A percentile compares a stretch with the other conserved stretches of the same genome.
Conservation (phyloP, 805 yeast species). For the Diddensiella caesifluorescens region DNA sequence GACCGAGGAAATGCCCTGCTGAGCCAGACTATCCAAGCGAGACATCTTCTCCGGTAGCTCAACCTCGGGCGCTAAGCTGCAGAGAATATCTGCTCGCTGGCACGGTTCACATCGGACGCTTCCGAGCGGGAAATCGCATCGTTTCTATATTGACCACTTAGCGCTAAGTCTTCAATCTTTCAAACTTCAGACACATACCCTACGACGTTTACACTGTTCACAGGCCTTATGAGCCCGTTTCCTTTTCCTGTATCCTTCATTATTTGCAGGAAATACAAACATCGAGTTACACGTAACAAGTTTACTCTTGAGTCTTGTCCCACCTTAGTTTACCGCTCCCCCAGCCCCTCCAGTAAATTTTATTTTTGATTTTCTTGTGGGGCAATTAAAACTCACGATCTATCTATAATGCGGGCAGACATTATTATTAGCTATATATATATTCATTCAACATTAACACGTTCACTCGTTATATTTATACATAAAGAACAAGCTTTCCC, state of each 20-base stretch:
- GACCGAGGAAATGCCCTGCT: conserved; percentile 5
- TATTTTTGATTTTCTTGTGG: no score
- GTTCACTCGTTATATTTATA: neutral
- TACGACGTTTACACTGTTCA: conserved; percentile 36
- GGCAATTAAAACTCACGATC: no score
- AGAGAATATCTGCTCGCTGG: conserved; percentile 28
- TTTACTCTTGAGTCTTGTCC: no score
- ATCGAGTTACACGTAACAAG: no score
- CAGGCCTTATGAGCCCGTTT: conserved; percentile 41
- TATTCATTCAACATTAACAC: neutral
- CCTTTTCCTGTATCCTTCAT: conserved; percentile 37
- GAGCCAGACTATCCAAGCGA: conserved; percentile 20
- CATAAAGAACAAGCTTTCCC: neutral
- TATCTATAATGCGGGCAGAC: no score
- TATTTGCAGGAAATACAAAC: conserved; percentile 42
- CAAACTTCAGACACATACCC: conserved; percentile 21
- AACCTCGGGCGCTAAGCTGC: conserved; percentile 27
- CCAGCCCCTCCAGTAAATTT: no score
- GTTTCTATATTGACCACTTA: conserved; percentile 18
- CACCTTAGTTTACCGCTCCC: no score
- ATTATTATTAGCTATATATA: no score
- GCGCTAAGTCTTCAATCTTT: neutral
- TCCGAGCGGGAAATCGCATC: conserved; percentile 30
- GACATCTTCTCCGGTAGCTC: conserved; percentile 18
- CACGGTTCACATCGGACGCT: conserved; percentile 33